Evolutionary conservation across 768 basidiomycete species (phyloP).

Genomic region (Boletus rufocinnamomeus): DNA sequence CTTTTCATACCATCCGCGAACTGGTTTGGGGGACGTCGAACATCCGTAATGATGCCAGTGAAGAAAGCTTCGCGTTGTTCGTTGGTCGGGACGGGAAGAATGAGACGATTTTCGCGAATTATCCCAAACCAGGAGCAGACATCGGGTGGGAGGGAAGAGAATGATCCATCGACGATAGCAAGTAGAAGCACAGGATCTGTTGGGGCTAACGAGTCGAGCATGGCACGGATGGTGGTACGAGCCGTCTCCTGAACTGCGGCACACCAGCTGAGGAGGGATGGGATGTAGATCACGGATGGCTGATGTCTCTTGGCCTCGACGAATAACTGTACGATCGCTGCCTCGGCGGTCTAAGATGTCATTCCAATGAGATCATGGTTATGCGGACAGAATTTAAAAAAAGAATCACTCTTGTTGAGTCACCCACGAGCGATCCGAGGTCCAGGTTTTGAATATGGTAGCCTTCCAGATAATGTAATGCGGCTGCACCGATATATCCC

Average conservation of each 20-base stretch:
- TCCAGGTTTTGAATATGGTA: conserved; percentile 95
- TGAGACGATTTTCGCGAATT: conserved; percentile 72
- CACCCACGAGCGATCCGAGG: conserved; percentile 82
- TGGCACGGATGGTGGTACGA: conserved; percentile 80
- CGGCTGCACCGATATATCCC: conserved; percentile 83
- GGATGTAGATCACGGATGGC: conserved; percentile 94
- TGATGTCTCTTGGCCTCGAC: conserved; percentile 97
- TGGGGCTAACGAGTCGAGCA: conserved; percentile 89
- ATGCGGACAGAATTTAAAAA: not conserved
- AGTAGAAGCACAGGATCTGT: conserved; percentile 93
- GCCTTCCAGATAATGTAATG: conserved; percentile 92
- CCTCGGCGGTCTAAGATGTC: conserved; percentile 72
- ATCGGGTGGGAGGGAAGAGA: conserved; percentile 71
- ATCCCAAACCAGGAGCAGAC: conserved; percentile 92
- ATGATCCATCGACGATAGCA: conserved; percentile 81
- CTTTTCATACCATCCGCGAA: conserved; percentile 90
- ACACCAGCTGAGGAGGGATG: conserved; percentile 85
- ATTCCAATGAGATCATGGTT: conserved; percentile 2
- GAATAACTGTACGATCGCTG: conserved; percentile 92
- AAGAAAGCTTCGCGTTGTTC: conserved; percentile 77
- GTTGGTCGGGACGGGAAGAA: conserved; percentile 51
- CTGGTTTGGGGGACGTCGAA: conserved; percentile 75
- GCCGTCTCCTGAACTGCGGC: conserved; percentile 81
- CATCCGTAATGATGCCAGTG: conserved; percentile 63
- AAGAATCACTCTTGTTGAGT: conserved; percentile 84